A percentile compares a stretch with the other conserved stretches of the same genome.
phyloP scores from a whole-genome alignment of 106 monocot genomes.

The Iris macrosiphon region DNA sequence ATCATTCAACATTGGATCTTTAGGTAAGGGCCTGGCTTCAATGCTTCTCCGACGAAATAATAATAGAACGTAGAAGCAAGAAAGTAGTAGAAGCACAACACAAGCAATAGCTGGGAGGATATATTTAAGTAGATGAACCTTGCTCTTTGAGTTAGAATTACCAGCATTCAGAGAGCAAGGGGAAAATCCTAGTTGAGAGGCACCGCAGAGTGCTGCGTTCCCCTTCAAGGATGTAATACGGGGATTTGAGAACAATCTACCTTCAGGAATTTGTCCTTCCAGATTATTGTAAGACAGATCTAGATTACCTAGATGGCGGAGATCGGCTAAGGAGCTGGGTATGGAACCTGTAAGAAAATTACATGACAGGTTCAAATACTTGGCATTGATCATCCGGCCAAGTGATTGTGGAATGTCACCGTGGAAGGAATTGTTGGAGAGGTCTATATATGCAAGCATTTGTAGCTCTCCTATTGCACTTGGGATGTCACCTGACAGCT shows the following conservation, averaged over 20 bases:
- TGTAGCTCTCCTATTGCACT: neutral
- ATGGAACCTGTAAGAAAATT: constrained; percentile 2
- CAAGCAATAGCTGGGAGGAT: neutral
- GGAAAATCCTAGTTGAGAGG: constrained; percentile 5
- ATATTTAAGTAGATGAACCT: constrained; percentile 17
- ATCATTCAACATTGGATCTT: too few species aligned
- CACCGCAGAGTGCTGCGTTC: constrained; percentile 1
- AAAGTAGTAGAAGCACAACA: neutral
- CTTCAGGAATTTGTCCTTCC: constrained; percentile 3
- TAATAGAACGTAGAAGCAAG: neutral
- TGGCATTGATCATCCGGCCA: neutral
- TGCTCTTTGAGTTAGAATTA: neutral
- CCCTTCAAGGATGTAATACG: neutral
- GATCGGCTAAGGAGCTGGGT: neutral
- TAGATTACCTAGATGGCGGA: neutral
- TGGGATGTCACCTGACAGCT: constrained; percentile 5
- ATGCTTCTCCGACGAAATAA: neutral
- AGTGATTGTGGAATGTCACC: constrained; percentile 15
- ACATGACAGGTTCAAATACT: constrained; percentile 6
- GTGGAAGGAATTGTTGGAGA: constrained; percentile 5
- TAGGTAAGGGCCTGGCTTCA: constrained; percentile 1
- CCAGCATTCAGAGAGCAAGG: neutral
- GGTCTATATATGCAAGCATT: neutral
- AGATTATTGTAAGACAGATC: constrained; percentile 27
- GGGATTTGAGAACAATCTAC: neutral